phyloP scores from a whole-genome alignment of 139 green algal genomes.

The Asterochloris erici region DNA sequence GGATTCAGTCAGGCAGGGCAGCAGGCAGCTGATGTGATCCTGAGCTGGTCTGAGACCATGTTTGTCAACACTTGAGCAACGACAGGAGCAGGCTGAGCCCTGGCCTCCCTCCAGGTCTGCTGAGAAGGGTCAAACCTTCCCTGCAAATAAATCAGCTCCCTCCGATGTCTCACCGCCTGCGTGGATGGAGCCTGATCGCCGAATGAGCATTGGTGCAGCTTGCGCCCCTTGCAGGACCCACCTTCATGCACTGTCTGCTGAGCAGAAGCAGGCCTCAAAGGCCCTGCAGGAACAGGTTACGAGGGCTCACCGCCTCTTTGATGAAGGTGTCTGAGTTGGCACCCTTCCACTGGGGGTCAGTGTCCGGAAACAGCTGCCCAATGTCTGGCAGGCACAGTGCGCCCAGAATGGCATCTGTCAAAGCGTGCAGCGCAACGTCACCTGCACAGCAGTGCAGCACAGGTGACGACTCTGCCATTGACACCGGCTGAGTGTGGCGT shows the following conservation, averaged over 20 bases:
- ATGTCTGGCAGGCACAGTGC: slow-evolving; percentile 96
- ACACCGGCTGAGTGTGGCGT: neutral
- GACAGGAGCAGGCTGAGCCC: too few species aligned
- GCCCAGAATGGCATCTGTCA: slow-evolving; percentile 95
- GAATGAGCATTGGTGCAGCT: too few species aligned
- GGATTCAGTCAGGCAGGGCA: too few species aligned
- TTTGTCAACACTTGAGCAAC: too few species aligned
- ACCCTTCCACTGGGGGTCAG: slow-evolving; percentile 96
- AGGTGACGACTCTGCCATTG: neutral
- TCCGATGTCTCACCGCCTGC: too few species aligned
- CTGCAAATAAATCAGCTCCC: too few species aligned
- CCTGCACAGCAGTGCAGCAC: slow-evolving; percentile 43
- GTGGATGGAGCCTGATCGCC: too few species aligned
- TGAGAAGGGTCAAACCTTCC: too few species aligned
- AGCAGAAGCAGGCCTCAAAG: neutral
- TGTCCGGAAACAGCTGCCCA: slow-evolving; percentile 98
- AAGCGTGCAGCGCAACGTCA: slow-evolving; percentile 93
- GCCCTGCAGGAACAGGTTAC: neutral
- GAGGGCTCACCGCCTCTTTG: slow-evolving; percentile 45
- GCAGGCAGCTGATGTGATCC: too few species aligned
- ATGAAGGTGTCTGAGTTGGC: slow-evolving; percentile 88
- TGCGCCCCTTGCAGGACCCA: too few species aligned
- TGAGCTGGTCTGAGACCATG: too few species aligned
- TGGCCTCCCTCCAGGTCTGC: too few species aligned
- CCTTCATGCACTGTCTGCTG: neutral